Percentiles rank a stretch among this genome's conserved stretches.
These are phyloP conservation scores for Dioszegia aurantiaca DNA, from an alignment of 768 basidiomycete species.

Conservation along the genomic window DNA sequence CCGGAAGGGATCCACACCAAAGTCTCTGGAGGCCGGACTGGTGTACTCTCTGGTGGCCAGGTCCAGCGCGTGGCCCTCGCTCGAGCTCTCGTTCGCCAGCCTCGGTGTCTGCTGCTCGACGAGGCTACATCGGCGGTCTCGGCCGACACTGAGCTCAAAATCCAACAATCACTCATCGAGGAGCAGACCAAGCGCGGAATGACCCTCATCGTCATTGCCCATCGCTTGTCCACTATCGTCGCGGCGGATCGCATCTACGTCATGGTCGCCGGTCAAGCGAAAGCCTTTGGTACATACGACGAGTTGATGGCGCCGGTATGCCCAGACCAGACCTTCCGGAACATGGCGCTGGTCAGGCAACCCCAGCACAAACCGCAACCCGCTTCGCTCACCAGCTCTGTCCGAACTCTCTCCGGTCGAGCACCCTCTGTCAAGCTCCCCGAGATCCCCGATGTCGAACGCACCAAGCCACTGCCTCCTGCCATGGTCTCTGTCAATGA, in stretches of 20 bases:
- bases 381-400: not conserved
- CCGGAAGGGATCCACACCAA: slow-evolving; percentile 45
- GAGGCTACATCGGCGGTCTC: slow-evolving; percentile 48
- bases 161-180: slow-evolving; percentile 43
- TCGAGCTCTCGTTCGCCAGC: slow-evolving; percentile 36
- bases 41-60: slow-evolving; percentile 50
- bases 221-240: slow-evolving; percentile 43
- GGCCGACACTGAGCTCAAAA: slow-evolving; percentile 37
- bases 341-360: slow-evolving; percentile 27
- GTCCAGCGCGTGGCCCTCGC: slow-evolving; percentile 38
- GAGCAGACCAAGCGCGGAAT: slow-evolving; percentile 25
- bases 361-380: slow-evolving; percentile 2
- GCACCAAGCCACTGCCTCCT: slow-evolving; percentile 18
- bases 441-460: not conserved
- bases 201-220: slow-evolving; percentile 48
- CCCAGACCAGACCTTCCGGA: slow-evolving; percentile 37
- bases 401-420: not conserved
- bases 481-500: slow-evolving; percentile 14
- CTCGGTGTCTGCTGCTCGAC: slow-evolving; percentile 36
- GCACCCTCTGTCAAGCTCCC: not conserved
- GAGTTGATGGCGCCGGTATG: slow-evolving; percentile 29
- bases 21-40: slow-evolving; percentile 40
- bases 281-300: slow-evolving; percentile 43
- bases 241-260: slow-evolving; percentile 46
- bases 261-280: slow-evolving; percentile 35